These are phyloP conservation scores for Sporothrix brunneoviolacea DNA, from an alignment of 2,329 filamentous ascomycete genomes.

Conservation along the genomic window DNA sequence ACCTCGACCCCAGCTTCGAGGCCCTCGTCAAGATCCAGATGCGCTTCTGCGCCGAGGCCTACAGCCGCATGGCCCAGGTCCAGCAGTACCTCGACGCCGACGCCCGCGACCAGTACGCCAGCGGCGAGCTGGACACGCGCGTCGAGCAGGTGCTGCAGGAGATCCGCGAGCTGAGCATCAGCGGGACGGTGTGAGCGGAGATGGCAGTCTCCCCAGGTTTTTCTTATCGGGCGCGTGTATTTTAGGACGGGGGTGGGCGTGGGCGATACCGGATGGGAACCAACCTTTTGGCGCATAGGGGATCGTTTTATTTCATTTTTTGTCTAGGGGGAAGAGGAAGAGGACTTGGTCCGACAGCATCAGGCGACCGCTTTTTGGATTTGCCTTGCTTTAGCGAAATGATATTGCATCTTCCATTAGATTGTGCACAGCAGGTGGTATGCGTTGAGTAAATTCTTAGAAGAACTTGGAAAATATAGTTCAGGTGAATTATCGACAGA, in stretches of 20 bases:
- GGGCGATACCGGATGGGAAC: too few species aligned
- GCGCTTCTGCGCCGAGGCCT: conserved; percentile 95
- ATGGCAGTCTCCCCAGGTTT: background rate
- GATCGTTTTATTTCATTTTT: too few species aligned
- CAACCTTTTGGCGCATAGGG: too few species aligned
- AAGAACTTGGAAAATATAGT: too few species aligned
- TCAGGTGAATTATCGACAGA: too few species aligned
- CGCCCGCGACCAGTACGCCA: conserved; percentile 91
- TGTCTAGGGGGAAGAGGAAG: too few species aligned
- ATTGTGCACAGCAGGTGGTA: too few species aligned
- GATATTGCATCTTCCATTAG: too few species aligned
- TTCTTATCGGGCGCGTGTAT: too few species aligned
- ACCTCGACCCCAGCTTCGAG: conserved; percentile 94
- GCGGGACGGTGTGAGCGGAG: conserved; percentile 50
- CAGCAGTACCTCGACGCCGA: conserved; percentile 97
- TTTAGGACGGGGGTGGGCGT: too few species aligned
- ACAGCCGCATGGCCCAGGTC: conserved; percentile 96
- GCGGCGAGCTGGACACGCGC: conserved; percentile 80
- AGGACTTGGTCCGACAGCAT: too few species aligned
- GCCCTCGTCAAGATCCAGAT: conserved; percentile 98
- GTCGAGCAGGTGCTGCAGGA: conserved; percentile 96
- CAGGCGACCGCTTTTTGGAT: background rate
- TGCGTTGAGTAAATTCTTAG: too few species aligned
- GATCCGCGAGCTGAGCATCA: conserved; percentile 94
- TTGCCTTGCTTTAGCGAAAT: background rate